Evolutionary conservation across 2,329 filamentous ascomycete species (phyloP).

Genomic region (Thielaviopsis populi): DNA sequence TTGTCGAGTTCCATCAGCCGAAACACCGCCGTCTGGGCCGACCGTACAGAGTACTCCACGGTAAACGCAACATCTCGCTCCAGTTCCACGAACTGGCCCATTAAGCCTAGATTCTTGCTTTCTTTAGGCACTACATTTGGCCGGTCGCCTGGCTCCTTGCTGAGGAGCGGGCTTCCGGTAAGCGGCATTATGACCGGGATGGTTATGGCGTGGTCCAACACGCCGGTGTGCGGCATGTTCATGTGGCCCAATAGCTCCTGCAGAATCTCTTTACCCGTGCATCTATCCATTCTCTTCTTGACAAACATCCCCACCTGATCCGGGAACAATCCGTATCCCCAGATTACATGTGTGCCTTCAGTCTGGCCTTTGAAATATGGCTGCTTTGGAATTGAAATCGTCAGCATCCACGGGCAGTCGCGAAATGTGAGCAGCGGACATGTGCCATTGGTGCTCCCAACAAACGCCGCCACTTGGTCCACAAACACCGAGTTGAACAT

Average conservation of each 20-base stretch:
- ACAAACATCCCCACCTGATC: constrained; percentile 25
- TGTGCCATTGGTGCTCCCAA: constrained; percentile 22
- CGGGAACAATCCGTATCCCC: constrained; percentile 29
- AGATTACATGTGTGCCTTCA: constrained; percentile 24
- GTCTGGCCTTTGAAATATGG: constrained; percentile 29
- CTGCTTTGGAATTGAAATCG: constrained; percentile 28
- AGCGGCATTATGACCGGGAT: constrained; percentile 28
- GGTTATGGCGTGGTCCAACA: constrained; percentile 19
- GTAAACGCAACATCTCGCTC: constrained; percentile 24
- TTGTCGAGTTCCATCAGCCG: constrained; percentile 20
- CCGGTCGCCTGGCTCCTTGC: constrained; percentile 25
- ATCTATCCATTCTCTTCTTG: constrained; percentile 28
- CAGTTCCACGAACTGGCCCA: constrained; percentile 30
- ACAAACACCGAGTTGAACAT: constrained; percentile 24
- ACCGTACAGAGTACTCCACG: constrained; percentile 25
- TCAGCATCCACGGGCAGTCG: constrained; percentile 29
- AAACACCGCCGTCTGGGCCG: constrained; percentile 26
- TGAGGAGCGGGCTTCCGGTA: constrained; percentile 26
- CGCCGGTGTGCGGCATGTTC: constrained; percentile 22
- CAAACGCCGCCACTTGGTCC: constrained; percentile 21
- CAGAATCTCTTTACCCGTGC: constrained; percentile 28
- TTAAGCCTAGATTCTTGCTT: constrained; percentile 26
- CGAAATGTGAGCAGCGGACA: constrained; percentile 21
- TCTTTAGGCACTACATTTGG: constrained; percentile 26
- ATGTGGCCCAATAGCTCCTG: constrained; percentile 27